Evolutionary conservation across 306 rosid species (phyloP), one percentile per base, ranked within the genome.

Genomic region (Rosa persica): DNA sequence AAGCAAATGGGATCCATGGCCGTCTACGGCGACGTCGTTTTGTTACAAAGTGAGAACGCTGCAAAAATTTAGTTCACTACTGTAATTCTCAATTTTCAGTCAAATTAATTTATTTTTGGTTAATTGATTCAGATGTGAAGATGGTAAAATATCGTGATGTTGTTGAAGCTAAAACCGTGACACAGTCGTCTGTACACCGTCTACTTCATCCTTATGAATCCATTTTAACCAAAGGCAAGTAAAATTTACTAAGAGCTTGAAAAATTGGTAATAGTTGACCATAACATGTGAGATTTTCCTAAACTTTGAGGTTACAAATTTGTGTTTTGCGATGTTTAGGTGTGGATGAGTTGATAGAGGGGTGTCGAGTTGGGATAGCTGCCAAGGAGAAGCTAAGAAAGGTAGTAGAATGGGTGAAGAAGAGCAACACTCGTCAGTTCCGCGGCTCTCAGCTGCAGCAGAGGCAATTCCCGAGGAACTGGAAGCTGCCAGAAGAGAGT

Each of bases 401-500:
- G 85, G 92, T 94, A 39, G 78, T 89, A 42, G 82, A 80, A 58
- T 94, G 98, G 98, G 90, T 86, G 85, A 90, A 84, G 79, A 75
- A 60, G 78, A 43, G 70, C 34, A 44, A 27, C 55, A 43, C 30
- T 60, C 44, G 13, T 9, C 68, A 16, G 12, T 47, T 75, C 19
- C 34, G 8, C 11, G 4, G 44, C 42, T 17, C 6, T 61, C 71
- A 17, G n/a, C 76, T 83, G 89, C 68, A 77, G 80, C 80, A 60
- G 44, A 70, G 73, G 55, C 75, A 60, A 43, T 75, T 82, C 60
- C 75, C 80, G 4, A 86, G 82, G 78, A 92, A 94, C 89, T 93
- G 93, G 97, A 86, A 85, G 48, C 71, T 88, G 70, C 88, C 65
- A 4, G 92, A 87, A 74, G 89, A 88, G 83, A 76, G 49, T 74